Conservation (phyloP, 164 flowering plant species). For the Vitis cinerea region DNA sequence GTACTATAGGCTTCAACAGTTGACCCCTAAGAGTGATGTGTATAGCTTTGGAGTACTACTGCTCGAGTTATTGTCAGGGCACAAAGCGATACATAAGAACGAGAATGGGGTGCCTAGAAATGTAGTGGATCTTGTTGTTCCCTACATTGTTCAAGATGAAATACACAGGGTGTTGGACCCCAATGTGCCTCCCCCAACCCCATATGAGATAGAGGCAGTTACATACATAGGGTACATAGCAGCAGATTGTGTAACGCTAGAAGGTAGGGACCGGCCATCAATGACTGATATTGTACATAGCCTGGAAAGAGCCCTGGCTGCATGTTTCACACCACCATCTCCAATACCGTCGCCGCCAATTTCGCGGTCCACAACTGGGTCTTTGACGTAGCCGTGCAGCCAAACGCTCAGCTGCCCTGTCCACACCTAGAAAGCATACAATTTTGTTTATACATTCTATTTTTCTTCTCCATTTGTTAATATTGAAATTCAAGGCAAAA, state of each 20-base stretch:
- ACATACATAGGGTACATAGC: constrained; percentile 64
- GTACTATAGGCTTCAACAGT: constrained; percentile 65
- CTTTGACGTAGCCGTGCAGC: constrained; percentile 18
- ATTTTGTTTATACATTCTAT: background rate
- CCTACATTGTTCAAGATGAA: constrained; percentile 56
- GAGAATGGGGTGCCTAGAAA: constrained; percentile 58
- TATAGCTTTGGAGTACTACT: constrained; percentile 83
- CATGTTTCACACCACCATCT: constrained; percentile 36
- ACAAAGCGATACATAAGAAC: constrained; percentile 61
- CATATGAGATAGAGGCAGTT: constrained; percentile 83
- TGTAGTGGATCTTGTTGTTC: constrained; percentile 73
- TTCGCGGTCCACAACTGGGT: constrained; percentile 39
- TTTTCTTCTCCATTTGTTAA: background rate
- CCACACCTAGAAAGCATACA: constrained; percentile 3
- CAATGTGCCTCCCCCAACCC: constrained; percentile 68
- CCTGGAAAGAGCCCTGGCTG: constrained; percentile 62
- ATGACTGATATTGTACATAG: constrained; percentile 62
- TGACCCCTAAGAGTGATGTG: constrained; percentile 77
- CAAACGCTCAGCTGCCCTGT: background rate
- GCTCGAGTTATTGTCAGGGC: constrained; percentile 71
- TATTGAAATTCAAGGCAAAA: background rate
- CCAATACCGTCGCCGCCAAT: background rate
- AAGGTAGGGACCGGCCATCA: constrained; percentile 61
- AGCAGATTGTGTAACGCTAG: constrained; percentile 62
- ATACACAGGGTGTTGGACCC: constrained; percentile 64